Percentiles rank a stretch among this genome's conserved stretches.
Conservation (phyloP, 2,329 filamentous ascomycete species). For the Raffaelea albimanens region DNA sequence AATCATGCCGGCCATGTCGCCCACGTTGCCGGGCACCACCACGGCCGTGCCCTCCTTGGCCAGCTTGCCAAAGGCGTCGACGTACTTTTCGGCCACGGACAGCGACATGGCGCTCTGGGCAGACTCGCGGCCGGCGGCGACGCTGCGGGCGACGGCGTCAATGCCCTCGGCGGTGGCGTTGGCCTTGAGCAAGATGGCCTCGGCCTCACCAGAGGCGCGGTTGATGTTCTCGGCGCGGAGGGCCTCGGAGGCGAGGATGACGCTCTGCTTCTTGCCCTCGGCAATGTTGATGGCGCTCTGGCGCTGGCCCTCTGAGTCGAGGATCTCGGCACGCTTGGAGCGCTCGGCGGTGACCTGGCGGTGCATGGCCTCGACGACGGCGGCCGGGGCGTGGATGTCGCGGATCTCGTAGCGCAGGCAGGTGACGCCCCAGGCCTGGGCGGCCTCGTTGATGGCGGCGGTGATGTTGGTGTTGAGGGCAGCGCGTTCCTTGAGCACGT, state of each 20-base stretch:
- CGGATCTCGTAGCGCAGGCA: constrained; percentile 96
- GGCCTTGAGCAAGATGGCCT: constrained; percentile 81
- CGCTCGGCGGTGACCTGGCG: constrained; percentile 94
- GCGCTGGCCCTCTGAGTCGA: constrained; percentile 92
- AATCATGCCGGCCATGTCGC: constrained; percentile 94
- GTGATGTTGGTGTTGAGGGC: constrained; percentile 97
- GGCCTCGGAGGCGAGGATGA: constrained; percentile 92
- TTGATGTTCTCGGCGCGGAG: constrained; percentile 88
- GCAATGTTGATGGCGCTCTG: constrained; percentile 99
- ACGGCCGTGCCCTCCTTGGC: constrained; percentile 94
- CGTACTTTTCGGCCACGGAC: constrained; percentile 93
- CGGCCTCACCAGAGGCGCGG: constrained; percentile 80
- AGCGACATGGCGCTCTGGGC: constrained; percentile 81
- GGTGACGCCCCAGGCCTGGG: constrained; percentile 91
- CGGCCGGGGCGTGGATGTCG: constrained; percentile 91
- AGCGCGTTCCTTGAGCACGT: constrained; percentile 94
- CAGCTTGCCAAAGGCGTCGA: constrained; percentile 80
- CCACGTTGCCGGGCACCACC: constrained; percentile 92
- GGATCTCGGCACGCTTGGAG: constrained; percentile 93
- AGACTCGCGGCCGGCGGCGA: constrained; percentile 60
- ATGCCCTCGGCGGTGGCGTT: constrained; percentile 81
- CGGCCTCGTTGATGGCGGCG: constrained; percentile 96
- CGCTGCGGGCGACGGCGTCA: constrained; percentile 70
- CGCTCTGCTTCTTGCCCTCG: constrained; percentile 92
- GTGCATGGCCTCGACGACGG: constrained; percentile 96